These are phyloP conservation scores for Brachypodium distachyon DNA, from an alignment of 202 grass and related monocot species.

Conservation along the genomic window DNA sequence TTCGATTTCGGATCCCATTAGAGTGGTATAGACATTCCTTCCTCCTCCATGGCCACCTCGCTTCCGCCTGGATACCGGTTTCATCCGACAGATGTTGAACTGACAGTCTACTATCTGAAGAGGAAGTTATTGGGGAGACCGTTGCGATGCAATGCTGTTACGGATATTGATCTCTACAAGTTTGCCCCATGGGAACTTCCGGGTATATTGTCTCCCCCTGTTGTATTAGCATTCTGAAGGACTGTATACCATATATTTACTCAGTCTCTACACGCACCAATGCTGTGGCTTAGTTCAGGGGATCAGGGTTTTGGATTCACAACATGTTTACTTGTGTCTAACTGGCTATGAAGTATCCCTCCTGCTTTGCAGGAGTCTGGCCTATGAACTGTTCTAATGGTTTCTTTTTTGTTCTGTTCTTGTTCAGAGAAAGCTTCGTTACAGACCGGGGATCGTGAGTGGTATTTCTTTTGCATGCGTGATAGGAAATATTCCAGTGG, in stretches of 20 bases:
- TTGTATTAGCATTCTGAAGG: background rate
- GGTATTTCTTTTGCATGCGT: conserved; percentile 82
- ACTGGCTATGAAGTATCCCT: background rate
- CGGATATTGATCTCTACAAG: conserved; percentile 79
- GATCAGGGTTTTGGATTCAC: no score
- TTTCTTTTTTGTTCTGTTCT: conserved; percentile 3
- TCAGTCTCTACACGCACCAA: background rate
- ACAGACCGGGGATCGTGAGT: conserved; percentile 60
- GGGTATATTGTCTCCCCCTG: conserved; percentile 20
- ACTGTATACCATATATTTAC: background rate
- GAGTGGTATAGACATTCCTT: no score
- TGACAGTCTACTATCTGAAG: conserved; percentile 79
- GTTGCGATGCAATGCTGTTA: conserved; percentile 49
- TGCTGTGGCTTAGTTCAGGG: background rate
- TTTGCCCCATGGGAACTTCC: conserved; percentile 92
- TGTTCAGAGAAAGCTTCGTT: conserved; percentile 62
- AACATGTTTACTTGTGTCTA: background rate
- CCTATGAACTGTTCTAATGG: background rate
- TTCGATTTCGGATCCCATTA: no score
- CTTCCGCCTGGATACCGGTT: conserved; percentile 81
- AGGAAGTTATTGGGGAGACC: conserved; percentile 62
- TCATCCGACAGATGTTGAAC: conserved; percentile 82
- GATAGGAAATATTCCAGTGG: conserved; percentile 87
- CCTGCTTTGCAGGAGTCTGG: background rate
- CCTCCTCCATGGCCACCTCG: conserved; percentile 32